Evolutionary conservation across 2,329 filamentous ascomycete species (phyloP).

Genomic region (Boeremia exigua): DNA sequence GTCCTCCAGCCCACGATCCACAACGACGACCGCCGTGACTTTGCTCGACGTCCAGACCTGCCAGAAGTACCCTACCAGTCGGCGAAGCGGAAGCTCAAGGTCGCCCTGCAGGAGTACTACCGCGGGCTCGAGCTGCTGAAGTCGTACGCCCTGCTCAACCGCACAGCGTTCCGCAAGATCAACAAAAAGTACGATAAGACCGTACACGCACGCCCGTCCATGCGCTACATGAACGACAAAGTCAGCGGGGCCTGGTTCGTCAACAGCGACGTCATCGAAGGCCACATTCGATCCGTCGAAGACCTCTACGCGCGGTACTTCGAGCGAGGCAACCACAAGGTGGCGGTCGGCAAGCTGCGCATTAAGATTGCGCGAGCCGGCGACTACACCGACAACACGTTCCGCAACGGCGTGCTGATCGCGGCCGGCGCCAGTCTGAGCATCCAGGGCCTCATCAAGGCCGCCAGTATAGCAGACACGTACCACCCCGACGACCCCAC

Average conservation of each 20-base stretch:
- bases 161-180: slow-evolving; percentile 93
- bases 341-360: slow-evolving; percentile 86
- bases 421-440: slow-evolving; percentile 53
- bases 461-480: slow-evolving; percentile 33
- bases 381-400: slow-evolving; percentile 65
- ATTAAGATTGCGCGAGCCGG: slow-evolving; percentile 67
- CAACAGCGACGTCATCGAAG: slow-evolving; percentile 82
- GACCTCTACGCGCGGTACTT: slow-evolving; percentile 96
- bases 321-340: slow-evolving; percentile 89
- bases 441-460: slow-evolving; percentile 53
- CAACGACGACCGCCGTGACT: slow-evolving; percentile 51
- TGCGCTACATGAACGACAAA: slow-evolving; percentile 87
- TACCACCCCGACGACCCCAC: slow-evolving; percentile 26
- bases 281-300: slow-evolving; percentile 79
- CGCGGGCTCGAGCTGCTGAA: slow-evolving; percentile 90
- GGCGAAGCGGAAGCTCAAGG: slow-evolving; percentile 90
- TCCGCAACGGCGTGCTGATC: slow-evolving; percentile 61
- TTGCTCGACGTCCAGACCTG: slow-evolving; percentile 46
- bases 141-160: slow-evolving; percentile 86
- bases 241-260: slow-evolving; percentile 93
- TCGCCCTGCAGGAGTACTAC: slow-evolving; percentile 92
- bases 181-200: slow-evolving; percentile 99
- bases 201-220: slow-evolving; percentile 75
- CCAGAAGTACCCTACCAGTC: slow-evolving; percentile 78
- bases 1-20: slow-evolving; percentile 49